phyloP scores from a whole-genome alignment of 164 flowering plant species.

The Tetracentron sinense region DNA sequence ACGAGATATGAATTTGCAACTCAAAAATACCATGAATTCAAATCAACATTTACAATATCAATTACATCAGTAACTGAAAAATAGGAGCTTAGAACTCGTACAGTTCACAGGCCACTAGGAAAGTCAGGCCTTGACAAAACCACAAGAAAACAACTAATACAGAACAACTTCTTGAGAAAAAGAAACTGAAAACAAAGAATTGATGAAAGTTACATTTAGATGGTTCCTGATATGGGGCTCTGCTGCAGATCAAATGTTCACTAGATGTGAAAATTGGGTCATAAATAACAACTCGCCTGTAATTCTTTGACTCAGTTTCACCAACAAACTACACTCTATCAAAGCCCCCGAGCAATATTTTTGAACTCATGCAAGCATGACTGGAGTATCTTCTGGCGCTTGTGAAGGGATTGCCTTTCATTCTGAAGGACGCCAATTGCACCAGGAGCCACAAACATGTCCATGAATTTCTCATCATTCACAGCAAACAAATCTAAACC shows the following conservation, averaged over 20 bases:
- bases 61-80: no score
- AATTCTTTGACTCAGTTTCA: no score
- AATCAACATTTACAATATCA: no score
- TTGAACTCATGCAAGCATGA: slow-evolving; percentile 92
- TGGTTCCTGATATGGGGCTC: neutral
- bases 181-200: no score
- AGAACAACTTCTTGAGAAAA: neutral
- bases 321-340: slow-evolving; percentile 16
- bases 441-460: slow-evolving; percentile 94
- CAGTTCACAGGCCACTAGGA: no score
- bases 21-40: no score
- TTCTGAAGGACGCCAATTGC: slow-evolving; percentile 71
- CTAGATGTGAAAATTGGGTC: neutral
- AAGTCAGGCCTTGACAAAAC: neutral
- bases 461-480: slow-evolving; percentile 90
- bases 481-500: slow-evolving; percentile 90
- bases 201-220: neutral
- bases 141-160: neutral
- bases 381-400: slow-evolving; percentile 83
- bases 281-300: neutral
- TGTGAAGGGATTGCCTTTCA: slow-evolving; percentile 77
- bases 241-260: neutral
- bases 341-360: slow-evolving; percentile 66
- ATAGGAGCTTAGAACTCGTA: no score
- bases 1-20: no score